These are phyloP conservation scores for Colletotrichum coccodes DNA, from an alignment of 2,329 filamentous ascomycete genomes.

Conservation along the genomic window DNA sequence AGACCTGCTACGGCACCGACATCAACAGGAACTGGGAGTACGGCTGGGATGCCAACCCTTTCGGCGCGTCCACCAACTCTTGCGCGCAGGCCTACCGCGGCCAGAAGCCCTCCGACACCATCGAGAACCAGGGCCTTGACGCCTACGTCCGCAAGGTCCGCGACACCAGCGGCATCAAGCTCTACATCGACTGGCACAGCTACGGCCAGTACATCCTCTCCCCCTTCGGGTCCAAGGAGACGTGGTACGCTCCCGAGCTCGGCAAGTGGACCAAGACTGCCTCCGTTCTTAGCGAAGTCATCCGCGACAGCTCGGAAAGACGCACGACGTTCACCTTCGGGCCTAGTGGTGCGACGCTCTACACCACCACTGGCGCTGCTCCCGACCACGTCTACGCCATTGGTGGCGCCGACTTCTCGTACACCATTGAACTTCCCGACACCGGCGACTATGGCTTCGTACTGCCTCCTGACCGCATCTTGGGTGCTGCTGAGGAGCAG, in stretches of 20 bases:
- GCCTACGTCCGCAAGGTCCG: constrained; percentile 43
- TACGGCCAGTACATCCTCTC: constrained; percentile 56
- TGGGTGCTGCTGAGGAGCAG: constrained; percentile 46
- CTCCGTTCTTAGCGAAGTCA: constrained; percentile 39
- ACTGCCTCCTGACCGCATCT: constrained; percentile 48
- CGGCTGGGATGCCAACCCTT: constrained; percentile 53
- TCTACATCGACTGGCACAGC: constrained; percentile 60
- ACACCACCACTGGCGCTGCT: constrained; percentile 44
- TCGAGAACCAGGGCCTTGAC: constrained; percentile 57
- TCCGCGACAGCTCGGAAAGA: constrained; percentile 46
- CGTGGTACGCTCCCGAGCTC: constrained; percentile 48
- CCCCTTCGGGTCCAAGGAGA: constrained; percentile 58
- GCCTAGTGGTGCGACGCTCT: constrained; percentile 49
- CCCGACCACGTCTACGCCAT: constrained; percentile 42
- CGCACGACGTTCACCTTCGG: constrained; percentile 49
- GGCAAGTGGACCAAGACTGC: constrained; percentile 52
- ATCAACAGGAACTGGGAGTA: constrained; percentile 66
- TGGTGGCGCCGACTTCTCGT: constrained; percentile 47
- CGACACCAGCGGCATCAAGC: constrained; percentile 47
- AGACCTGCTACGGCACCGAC: constrained; percentile 57
- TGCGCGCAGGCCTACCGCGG: constrained; percentile 58
- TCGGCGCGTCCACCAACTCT: constrained; percentile 58
- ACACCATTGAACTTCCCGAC: constrained; percentile 50
- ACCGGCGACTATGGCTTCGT: constrained; percentile 48
- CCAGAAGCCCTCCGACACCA: constrained; percentile 49